Evolutionary conservation across 345 rosid genomes (phyloP).

Genomic region (Arabis hirsuta): DNA sequence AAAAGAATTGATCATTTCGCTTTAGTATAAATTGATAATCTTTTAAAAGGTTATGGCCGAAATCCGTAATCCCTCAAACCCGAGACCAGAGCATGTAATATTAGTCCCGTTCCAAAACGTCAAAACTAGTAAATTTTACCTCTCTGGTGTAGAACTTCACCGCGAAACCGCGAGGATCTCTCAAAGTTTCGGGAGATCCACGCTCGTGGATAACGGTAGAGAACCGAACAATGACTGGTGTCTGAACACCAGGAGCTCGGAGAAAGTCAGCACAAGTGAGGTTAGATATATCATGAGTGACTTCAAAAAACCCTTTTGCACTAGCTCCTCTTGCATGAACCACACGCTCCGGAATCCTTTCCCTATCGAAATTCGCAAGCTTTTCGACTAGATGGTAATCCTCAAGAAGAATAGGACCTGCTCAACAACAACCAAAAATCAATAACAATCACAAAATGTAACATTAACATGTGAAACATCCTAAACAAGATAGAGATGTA

Average conservation of each 20-base stretch:
- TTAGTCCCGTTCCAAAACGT: too few relatives aligned
- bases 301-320: conserved; percentile 93
- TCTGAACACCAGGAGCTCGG: conserved; percentile 88
- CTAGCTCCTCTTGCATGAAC: conserved; percentile 98
- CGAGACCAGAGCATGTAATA: too few relatives aligned
- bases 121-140: conserved; percentile 41
- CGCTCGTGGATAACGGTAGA: conserved; percentile 94
- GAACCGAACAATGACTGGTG: conserved; percentile 87
- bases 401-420: conserved; percentile 93
- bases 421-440: background rate
- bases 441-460: background rate
- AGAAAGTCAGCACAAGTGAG: conserved; percentile 90
- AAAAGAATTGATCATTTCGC: background rate
- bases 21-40: conserved; percentile 6
- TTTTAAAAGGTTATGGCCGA: too few relatives aligned
- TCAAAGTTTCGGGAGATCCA: conserved; percentile 91
- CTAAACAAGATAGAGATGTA: background rate
- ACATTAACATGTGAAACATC: background rate
- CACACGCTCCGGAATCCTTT: conserved; percentile 89
- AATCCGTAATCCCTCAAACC: too few relatives aligned
- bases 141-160: conserved; percentile 95
- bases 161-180: conserved; percentile 95
- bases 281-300: conserved; percentile 73
- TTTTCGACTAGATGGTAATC: conserved; percentile 93
- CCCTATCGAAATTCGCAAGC: conserved; percentile 84